phyloP scores from a whole-genome alignment of 2,329 filamentous ascomycete genomes.

The Zymoseptoria pseudotritici region DNA sequence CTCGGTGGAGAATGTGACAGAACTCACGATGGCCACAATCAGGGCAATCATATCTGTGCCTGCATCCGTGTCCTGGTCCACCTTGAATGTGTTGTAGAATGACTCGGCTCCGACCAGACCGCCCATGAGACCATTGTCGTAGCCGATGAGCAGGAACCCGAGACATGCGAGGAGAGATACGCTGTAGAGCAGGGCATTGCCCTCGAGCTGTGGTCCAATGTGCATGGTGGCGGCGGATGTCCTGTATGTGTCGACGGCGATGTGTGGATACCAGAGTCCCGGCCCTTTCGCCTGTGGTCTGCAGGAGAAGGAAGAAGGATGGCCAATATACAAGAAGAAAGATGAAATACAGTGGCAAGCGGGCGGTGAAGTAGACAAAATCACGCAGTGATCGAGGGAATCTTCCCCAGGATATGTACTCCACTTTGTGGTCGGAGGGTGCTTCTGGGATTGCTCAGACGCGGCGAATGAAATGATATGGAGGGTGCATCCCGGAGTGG shows the following conservation, averaged over 20 bases:
- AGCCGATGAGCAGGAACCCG: slow-evolving; percentile 44
- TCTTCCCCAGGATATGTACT: neutral
- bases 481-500: neutral
- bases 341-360: neutral
- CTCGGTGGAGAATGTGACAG: neutral
- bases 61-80: slow-evolving; percentile 30
- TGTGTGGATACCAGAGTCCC: neutral
- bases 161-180: slow-evolving; percentile 41
- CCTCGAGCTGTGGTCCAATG: slow-evolving; percentile 21
- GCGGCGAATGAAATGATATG: neutral
- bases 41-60: slow-evolving; percentile 35
- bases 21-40: slow-evolving; percentile 38
- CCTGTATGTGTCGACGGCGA: neutral
- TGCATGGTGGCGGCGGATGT: neutral
- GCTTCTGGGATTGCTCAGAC: too few species aligned
- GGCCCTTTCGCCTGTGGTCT: neutral
- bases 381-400: neutral
- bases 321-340: neutral
- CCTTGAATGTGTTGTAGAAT: slow-evolving; percentile 37
- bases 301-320: neutral
- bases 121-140: slow-evolving; percentile 40
- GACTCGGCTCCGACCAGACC: slow-evolving; percentile 34
- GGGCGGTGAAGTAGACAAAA: neutral
- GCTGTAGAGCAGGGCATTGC: slow-evolving; percentile 35
- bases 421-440: too few species aligned